phyloP scores from a whole-genome alignment of 2,329 filamentous ascomycete genomes.

The Aspergillus costaricaensis region DNA sequence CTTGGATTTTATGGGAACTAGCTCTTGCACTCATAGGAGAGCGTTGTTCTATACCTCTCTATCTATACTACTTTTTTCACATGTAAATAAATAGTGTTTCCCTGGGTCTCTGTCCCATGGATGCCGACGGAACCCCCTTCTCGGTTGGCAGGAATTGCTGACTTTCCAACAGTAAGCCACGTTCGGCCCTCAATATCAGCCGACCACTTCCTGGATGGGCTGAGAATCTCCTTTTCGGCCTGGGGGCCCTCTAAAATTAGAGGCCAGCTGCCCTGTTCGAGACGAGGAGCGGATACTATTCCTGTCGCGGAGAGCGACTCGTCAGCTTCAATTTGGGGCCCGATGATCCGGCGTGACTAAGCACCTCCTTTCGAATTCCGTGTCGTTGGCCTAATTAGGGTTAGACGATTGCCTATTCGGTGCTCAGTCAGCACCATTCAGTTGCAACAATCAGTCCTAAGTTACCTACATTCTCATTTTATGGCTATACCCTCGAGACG shows the following conservation, averaged over 20 bases:
- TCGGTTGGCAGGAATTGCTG: neutral
- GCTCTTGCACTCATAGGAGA: neutral
- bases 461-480: too few relatives aligned
- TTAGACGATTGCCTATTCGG: neutral
- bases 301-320: constrained; percentile 9
- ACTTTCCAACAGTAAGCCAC: neutral
- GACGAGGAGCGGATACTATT: constrained; percentile 4
- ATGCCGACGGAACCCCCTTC: constrained; percentile 14
- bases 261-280: neutral
- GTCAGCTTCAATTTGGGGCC: constrained; percentile 4
- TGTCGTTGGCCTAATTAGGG: neutral
- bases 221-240: neutral
- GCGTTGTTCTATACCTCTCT: neutral
- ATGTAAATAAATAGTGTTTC: constrained; percentile 23
- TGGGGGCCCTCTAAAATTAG: constrained; percentile 2
- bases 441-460: neutral
- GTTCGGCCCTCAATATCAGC: neutral
- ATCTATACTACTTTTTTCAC: neutral
- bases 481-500: too few relatives aligned
- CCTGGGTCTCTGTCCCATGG: constrained; percentile 19
- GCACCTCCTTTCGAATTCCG: neutral
- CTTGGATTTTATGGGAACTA: too few relatives aligned
- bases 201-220: neutral
- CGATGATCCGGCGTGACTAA: neutral
- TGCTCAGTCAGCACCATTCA: neutral